Base-by-base conservation (phyloP, 495 filamentous ascomycete genomes). In the Hapsidospora chrysogenum region DNA sequence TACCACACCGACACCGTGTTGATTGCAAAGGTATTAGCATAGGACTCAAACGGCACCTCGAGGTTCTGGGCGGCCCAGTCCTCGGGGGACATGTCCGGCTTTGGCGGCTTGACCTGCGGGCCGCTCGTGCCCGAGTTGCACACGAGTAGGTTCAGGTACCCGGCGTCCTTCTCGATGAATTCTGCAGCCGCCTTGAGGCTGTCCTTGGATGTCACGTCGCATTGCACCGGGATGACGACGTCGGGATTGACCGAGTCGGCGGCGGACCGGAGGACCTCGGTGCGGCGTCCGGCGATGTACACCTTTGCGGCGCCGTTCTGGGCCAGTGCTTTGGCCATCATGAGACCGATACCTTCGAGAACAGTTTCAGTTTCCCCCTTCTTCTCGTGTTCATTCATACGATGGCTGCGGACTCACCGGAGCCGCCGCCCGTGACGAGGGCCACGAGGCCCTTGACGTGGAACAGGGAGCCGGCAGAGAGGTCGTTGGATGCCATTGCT, bases 211-310 rank as follows among this genome's bases (percentile, higher is more conserved):
- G 77, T 70, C 15, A 82, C 68, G 43, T 84, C 78, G 43, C 72
- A 75, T 35, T 52, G 44, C 18, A 82, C 42, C 6, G 78, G 75
- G n/a, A n/a, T n/a, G 29, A 78, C 65, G 4, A 60, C 52, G 32
- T 51, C 48, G 13, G 53, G 49, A 17, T 47, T 48, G 44, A 59
- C 44, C 3, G 43, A 36, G 6, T 53, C 48, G 2, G 66, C 61
- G 10, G 69, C 66, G 21, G 57, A 49, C 30, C 72, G 52, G 0
- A 80, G 64, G 0, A 67, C 54, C 14, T 73, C 61, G 26, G 66
- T 46, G 8, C 76, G 66, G 18, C 80, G 63, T n/a, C 78, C 78
- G 26, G 77, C 44, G 33, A 85, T 80, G 64, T 80, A 85, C 17
- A 85, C 70, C 37, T 71, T 73, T 10, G 55, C 40, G 7, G 80